A percentile compares a stretch with the other conserved stretches of the same genome.
phyloP scores from a whole-genome alignment of 1,284 basidiomycete species.

The Ganoderma resinaceum region DNA sequence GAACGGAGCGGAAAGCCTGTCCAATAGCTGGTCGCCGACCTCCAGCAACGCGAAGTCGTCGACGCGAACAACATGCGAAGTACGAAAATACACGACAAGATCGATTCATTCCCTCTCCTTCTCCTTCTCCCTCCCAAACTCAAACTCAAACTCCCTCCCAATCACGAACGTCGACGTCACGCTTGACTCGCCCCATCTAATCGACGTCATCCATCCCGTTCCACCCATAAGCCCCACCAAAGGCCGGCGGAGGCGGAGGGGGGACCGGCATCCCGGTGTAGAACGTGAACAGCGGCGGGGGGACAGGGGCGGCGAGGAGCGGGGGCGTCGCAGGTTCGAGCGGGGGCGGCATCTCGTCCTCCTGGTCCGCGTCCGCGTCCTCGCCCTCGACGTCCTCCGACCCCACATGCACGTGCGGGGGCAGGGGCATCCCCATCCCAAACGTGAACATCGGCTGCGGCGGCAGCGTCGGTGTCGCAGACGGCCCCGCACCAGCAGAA shows the following conservation, averaged over 20 bases:
- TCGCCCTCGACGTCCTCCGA: neutral
- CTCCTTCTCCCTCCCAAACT: neutral
- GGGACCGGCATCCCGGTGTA: slow-evolving; percentile 15
- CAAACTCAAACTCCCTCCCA: too few relatives aligned
- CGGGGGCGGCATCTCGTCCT: slow-evolving; percentile 25
- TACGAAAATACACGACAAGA: too few relatives aligned
- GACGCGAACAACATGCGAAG: too few relatives aligned
- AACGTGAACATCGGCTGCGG: slow-evolving; percentile 9
- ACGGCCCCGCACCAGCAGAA: neutral
- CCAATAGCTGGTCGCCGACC: too few relatives aligned
- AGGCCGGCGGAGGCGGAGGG: neutral
- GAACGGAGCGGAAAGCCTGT: too few relatives aligned
- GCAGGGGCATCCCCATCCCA: neutral
- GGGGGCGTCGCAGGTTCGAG: slow-evolving; percentile 18
- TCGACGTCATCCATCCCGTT: slow-evolving; percentile 36
- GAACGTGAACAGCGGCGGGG: slow-evolving; percentile 24
- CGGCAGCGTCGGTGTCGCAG: neutral
- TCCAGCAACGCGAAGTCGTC: too few relatives aligned
- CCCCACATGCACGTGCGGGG: neutral
- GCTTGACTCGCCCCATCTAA: too few relatives aligned
- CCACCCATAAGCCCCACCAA: slow-evolving; percentile 6
- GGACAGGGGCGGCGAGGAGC: neutral
- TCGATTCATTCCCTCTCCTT: neutral
- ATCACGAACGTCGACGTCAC: too few relatives aligned
- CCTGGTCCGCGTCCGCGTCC: slow-evolving; percentile 1